A percentile compares a stretch with the other conserved stretches of the same genome.
Conservation (phyloP, 352 stramenopile species). For the Globisporangium paroecandrum region DNA sequence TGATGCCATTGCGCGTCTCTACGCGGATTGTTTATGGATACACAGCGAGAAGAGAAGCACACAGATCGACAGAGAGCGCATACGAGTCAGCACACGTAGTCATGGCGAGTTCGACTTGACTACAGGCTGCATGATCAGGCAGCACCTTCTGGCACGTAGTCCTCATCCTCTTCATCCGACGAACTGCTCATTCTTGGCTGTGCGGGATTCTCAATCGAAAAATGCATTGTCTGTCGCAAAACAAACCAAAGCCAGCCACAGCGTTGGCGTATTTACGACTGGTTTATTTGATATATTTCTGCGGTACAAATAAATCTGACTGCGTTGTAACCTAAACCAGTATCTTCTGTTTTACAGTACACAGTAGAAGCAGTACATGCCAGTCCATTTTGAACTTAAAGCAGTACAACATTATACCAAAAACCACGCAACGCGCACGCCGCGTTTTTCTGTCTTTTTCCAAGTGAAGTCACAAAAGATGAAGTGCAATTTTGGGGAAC, state of each 20-base stretch:
- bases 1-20: constrained; percentile 1
- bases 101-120: neutral
- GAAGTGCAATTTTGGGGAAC: no score
- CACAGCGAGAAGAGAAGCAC: neutral
- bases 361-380: no score
- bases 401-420: no score
- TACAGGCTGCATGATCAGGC: neutral
- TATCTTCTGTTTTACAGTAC: no score
- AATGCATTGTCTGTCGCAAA: neutral
- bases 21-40: neutral
- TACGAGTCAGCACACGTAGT: neutral
- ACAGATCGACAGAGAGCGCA: neutral
- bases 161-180: constrained; percentile 61
- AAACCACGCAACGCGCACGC: no score
- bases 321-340: no score
- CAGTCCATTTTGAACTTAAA: no score
- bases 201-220: neutral
- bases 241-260: neutral
- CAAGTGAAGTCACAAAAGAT: no score
- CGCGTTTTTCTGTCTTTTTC: no score
- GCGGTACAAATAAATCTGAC: no score
- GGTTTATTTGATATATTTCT: no score
- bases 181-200: constrained; percentile 47
- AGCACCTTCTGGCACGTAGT: constrained; percentile 66
- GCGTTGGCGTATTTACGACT: no score